Evolutionary conservation across 805 yeast genomes (phyloP).

Genomic region (Priceomyces melissophilus): DNA sequence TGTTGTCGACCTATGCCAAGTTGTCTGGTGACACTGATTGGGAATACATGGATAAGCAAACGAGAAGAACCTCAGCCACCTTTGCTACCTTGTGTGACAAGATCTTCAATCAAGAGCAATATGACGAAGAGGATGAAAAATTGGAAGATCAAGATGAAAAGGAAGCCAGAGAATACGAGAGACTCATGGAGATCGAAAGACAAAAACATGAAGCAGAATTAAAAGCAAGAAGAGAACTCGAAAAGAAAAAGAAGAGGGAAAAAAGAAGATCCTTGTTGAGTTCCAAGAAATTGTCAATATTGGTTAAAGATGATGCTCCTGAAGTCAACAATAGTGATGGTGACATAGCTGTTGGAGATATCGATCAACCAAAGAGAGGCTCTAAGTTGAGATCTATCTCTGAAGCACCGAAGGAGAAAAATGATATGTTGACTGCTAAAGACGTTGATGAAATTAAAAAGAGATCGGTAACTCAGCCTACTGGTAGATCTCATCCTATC

Average conservation of each 20-base stretch:
- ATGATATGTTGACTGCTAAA: slow-evolving; percentile 39
- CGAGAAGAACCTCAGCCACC: slow-evolving; percentile 72
- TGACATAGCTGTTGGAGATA: slow-evolving; percentile 25
- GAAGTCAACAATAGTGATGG: slow-evolving; percentile 22
- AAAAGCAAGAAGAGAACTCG: slow-evolving; percentile 45
- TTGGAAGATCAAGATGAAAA: slow-evolving; percentile 42
- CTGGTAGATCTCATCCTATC: slow-evolving; percentile 29
- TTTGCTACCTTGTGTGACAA: slow-evolving; percentile 77
- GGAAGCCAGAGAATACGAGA: slow-evolving; percentile 43
- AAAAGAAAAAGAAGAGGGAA: slow-evolving; percentile 41
- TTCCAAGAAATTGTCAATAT: slow-evolving; percentile 33
- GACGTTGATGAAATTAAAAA: slow-evolving; percentile 44
- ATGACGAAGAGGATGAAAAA: slow-evolving; percentile 47
- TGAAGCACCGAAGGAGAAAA: slow-evolving; percentile 20
- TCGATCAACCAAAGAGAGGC: slow-evolving; percentile 36
- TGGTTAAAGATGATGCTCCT: slow-evolving; percentile 29
- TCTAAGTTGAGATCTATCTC: slow-evolving; percentile 37
- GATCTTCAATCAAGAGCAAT: slow-evolving; percentile 65
- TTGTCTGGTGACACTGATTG: slow-evolving; percentile 61
- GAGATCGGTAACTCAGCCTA: slow-evolving; percentile 46
- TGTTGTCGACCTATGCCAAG: slow-evolving; percentile 71
- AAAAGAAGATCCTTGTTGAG: slow-evolving; percentile 39
- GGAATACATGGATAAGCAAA: slow-evolving; percentile 68
- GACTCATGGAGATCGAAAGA: slow-evolving; percentile 43
- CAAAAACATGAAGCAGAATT: slow-evolving; percentile 51